phyloP scores from a whole-genome alignment of 208 protist species.

The Porcisia hertigi region DNA sequence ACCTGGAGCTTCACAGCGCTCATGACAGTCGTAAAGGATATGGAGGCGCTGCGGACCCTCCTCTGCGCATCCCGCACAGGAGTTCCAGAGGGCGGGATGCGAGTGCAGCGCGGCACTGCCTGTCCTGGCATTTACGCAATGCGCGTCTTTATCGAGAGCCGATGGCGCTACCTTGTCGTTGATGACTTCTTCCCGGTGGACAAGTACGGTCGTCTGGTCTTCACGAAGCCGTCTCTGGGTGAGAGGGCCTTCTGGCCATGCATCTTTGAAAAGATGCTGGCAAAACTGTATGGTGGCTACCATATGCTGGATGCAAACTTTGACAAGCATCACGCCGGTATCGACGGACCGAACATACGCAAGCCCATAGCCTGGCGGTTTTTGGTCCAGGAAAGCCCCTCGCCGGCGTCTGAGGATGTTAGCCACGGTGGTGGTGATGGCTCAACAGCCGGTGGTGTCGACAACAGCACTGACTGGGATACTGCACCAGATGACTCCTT shows the following conservation, averaged over 20 bases:
- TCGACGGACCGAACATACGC: conserved; percentile 25
- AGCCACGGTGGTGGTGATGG: not conserved
- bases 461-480: not conserved
- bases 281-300: conserved; percentile 86
- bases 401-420: conserved; percentile 34
- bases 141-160: conserved; percentile 73
- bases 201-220: conserved; percentile 57
- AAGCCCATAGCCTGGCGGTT: conserved; percentile 20
- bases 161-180: conserved; percentile 85
- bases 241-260: conserved; percentile 65
- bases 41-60: conserved; percentile 11
- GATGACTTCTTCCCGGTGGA: conserved; percentile 89
- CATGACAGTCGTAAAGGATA: conserved; percentile 33
- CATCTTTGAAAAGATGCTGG: conserved; percentile 85
- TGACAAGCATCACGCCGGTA: conserved; percentile 21
- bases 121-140: conserved; percentile 56
- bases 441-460: not conserved
- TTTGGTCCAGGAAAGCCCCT: conserved; percentile 30
- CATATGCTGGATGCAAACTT: conserved; percentile 52
- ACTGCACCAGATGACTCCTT: conserved; percentile 1
- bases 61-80: conserved; percentile 17
- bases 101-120: conserved; percentile 21
- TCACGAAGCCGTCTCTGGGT: conserved; percentile 48
- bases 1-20: conserved; percentile 68
- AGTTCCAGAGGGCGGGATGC: not conserved